Evolutionary conservation across 2,329 filamentous ascomycete genomes (phyloP).

Genomic region (Penicillium sp.): DNA sequence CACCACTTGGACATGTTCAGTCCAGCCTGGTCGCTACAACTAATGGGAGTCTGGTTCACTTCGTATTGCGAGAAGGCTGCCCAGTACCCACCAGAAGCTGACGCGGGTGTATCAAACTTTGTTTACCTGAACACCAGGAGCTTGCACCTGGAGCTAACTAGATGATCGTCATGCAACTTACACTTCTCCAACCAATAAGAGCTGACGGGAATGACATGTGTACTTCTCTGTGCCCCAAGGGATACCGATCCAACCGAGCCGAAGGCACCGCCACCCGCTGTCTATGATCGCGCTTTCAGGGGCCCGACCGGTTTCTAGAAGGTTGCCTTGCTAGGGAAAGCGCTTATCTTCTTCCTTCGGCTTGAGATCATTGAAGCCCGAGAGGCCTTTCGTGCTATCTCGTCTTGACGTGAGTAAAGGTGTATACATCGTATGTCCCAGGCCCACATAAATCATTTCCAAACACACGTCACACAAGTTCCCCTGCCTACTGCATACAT

Average conservation of each 20-base stretch:
- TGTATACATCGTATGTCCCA: neutral
- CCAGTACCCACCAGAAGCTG: neutral
- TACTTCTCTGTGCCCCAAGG: neutral
- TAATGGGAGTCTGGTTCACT: neutral
- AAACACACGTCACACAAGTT: neutral
- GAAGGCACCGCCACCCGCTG: neutral
- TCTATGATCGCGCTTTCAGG: neutral
- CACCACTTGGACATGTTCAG: neutral
- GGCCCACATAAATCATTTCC: neutral
- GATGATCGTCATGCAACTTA: neutral
- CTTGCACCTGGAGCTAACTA: neutral
- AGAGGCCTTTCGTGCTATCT: neutral
- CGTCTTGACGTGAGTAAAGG: too few relatives aligned
- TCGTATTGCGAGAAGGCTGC: neutral
- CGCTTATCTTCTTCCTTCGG: neutral
- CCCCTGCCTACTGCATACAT: neutral
- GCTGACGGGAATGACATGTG: neutral
- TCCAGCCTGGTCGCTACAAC: neutral
- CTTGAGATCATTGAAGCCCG: neutral
- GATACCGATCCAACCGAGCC: neutral
- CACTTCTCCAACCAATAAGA: neutral
- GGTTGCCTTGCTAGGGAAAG: slow-evolving; percentile 3
- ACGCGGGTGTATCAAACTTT: neutral
- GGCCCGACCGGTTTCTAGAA: slow-evolving; percentile 7
- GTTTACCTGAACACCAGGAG: neutral